phyloP scores from a whole-genome alignment of 148 eudicot species.

The Silene latifolia region DNA sequence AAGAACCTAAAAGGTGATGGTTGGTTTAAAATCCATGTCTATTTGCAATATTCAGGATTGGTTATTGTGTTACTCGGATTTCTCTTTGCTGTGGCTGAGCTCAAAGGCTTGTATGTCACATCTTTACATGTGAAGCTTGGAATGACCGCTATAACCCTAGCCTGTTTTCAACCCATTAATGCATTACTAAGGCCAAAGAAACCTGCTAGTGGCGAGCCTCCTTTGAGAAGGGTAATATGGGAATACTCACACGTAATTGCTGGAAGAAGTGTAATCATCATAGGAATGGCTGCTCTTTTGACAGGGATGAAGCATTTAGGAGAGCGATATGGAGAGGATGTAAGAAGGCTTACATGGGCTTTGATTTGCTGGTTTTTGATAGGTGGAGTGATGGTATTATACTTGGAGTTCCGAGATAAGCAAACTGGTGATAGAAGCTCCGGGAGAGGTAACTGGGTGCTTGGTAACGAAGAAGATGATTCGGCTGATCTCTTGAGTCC shows the following conservation, averaged over 20 bases:
- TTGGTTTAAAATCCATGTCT: conserved; percentile 81
- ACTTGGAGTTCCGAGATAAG: conserved; percentile 66
- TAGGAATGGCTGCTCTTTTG: conserved; percentile 68
- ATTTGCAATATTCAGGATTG: conserved; percentile 86
- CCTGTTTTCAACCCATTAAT: conserved; percentile 67
- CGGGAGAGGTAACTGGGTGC: conserved; percentile 70
- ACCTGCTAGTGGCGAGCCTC: conserved; percentile 51
- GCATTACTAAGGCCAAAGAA: conserved; percentile 77
- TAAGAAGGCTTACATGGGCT: conserved; percentile 69
- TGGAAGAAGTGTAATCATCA: conserved; percentile 65
- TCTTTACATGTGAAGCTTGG: conserved; percentile 87
- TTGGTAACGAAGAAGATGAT: conserved; percentile 82
- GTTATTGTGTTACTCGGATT: conserved; percentile 73
- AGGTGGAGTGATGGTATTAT: conserved; percentile 47
- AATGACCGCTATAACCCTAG: conserved; percentile 56
- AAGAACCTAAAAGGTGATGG: conserved; percentile 76
- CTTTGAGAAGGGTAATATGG: conserved; percentile 57
- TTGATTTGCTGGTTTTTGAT: conserved; percentile 70
- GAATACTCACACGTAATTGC: conserved; percentile 65
- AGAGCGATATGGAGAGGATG: conserved; percentile 72
- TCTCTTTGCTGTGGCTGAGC: conserved; percentile 93
- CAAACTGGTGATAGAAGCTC: conserved; percentile 35
- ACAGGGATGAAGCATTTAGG: conserved; percentile 91
- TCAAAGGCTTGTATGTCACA: conserved; percentile 57
- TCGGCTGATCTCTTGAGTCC: conserved; percentile 63